Base-by-base conservation (phyloP, 2,329 filamentous ascomycete genomes). In the Ophiobolus disseminans region DNA sequence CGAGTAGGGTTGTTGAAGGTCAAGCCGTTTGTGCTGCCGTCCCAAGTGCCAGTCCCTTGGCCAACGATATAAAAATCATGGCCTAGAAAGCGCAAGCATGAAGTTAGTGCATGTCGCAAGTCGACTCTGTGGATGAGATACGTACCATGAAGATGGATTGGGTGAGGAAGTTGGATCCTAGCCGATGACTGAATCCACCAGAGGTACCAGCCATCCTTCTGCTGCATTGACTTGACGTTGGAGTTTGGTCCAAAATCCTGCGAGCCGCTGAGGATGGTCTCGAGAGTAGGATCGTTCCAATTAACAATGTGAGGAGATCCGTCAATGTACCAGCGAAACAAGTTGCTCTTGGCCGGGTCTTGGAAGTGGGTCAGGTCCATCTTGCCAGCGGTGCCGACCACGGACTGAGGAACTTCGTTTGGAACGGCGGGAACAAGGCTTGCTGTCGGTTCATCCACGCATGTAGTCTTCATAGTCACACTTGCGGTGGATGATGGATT, bases 171-270 rank as follows among this genome's bases (percentile, higher is more conserved):
- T 2, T 63, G 53, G 19, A 73, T 45, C 19, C 56, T 17, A 45
- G 72, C 52, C 4, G 65, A 70, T 4, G 67, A 65, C 45, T 80
- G 76, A 38, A 81, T 76, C 50, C 76, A 73, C 77, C 76, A 80
- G 51, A 77, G 75, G 22, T 76, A 77, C 78, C 76, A 79, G 10
- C 56, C 57, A 13, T 50, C 52, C 10, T 50, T 58, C 0, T 53
- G 40, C 11, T 46, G 43, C 58, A 72, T 66, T 30, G 61, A 59
- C 31, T 64, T 59, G 21, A 73, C 55, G 28, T 72, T 73, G 6
- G 57, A 51, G 28, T 65, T 65, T 2, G 52, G 43, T 17, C 58
- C 56, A 20, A 66, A 69, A 42, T 57, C 39, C 8, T 46, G 53
- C n/a, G 53, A 54, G 10, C 61, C 63, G 5, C 73, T 63, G 5